A percentile compares a stretch with the other conserved stretches of the same genome.
phyloP scores from a whole-genome alignment of 106 monocot genomes.

The Xerophyta viscosa region DNA sequence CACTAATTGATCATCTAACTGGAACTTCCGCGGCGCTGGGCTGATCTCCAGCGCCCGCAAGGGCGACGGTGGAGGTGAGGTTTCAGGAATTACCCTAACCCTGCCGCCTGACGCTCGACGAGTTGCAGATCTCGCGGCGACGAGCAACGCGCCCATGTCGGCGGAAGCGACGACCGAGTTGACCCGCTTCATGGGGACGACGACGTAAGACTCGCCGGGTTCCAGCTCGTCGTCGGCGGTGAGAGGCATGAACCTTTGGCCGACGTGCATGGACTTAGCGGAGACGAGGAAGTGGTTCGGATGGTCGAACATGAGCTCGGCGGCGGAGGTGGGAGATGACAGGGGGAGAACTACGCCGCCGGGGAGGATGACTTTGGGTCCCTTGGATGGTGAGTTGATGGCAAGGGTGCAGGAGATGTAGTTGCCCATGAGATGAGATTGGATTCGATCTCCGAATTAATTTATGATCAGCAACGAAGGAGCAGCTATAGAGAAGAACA shows the following conservation, averaged over 20 bases:
- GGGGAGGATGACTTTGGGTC: conserved; percentile 34
- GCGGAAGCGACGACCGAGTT: conserved; percentile 27
- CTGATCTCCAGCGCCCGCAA: neutral
- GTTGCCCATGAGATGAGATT: conserved; percentile 85
- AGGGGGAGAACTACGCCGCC: conserved; percentile 19
- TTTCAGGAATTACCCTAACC: conserved; percentile 9
- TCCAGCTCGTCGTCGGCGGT: conserved; percentile 75
- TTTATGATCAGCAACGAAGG: no score
- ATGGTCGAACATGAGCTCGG: conserved; percentile 74
- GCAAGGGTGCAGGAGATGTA: conserved; percentile 52
- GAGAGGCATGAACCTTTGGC: conserved; percentile 32
- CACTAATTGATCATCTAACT: conserved; percentile 6
- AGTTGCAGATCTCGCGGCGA: conserved; percentile 22
- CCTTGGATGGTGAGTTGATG: neutral
- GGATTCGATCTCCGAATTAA: no score
- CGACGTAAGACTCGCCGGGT: conserved; percentile 32
- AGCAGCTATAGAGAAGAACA: no score
- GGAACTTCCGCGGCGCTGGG: neutral
- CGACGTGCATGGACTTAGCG: conserved; percentile 28
- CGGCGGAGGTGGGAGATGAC: conserved; percentile 24
- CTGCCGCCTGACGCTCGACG: conserved; percentile 7
- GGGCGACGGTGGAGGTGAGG: no score
- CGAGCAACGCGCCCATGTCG: conserved; percentile 30
- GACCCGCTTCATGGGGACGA: conserved; percentile 51
- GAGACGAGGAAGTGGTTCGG: conserved; percentile 55